Percentiles rank a stretch among this genome's conserved stretches.
Evolutionary conservation across 805 yeast genomes (phyloP).

Genomic region (Komagataella populi): DNA sequence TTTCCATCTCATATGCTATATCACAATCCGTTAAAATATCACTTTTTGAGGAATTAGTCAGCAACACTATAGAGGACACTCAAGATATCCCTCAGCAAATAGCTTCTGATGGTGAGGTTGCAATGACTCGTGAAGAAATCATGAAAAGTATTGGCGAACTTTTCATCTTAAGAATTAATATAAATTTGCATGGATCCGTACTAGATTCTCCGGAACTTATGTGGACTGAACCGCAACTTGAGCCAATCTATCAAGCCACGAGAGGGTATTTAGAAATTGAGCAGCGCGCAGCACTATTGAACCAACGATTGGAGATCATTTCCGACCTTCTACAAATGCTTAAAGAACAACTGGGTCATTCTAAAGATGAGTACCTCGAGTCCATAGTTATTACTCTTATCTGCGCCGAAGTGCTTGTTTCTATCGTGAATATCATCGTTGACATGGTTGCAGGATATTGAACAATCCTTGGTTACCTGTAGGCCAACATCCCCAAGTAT

Average conservation of each 20-base stretch:
- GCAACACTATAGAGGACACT: conserved; percentile 93
- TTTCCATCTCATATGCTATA: conserved; percentile 89
- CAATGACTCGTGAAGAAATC: conserved; percentile 86
- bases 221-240: conserved; percentile 98
- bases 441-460: conserved; percentile 17
- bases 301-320: conserved; percentile 88
- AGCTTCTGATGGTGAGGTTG: conserved; percentile 88
- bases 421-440: conserved; percentile 55
- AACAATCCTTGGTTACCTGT: background rate
- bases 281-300: conserved; percentile 80
- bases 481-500: background rate
- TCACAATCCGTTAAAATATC: conserved; percentile 95
- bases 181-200: conserved; percentile 76
- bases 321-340: conserved; percentile 90
- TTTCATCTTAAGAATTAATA: conserved; percentile 74
- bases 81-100: conserved; percentile 95
- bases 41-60: conserved; percentile 88
- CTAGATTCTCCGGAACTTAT: conserved; percentile 93
- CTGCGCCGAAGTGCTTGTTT: conserved; percentile 84
- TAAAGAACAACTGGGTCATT: conserved; percentile 92
- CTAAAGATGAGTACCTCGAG: conserved; percentile 57
- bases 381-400: conserved; percentile 82
- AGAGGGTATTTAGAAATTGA: conserved; percentile 92
- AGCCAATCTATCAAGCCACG: conserved; percentile 94
- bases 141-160: conserved; percentile 97